Evolutionary conservation across 345 rosid genomes (phyloP).

Genomic region (Boechera retrofracta): DNA sequence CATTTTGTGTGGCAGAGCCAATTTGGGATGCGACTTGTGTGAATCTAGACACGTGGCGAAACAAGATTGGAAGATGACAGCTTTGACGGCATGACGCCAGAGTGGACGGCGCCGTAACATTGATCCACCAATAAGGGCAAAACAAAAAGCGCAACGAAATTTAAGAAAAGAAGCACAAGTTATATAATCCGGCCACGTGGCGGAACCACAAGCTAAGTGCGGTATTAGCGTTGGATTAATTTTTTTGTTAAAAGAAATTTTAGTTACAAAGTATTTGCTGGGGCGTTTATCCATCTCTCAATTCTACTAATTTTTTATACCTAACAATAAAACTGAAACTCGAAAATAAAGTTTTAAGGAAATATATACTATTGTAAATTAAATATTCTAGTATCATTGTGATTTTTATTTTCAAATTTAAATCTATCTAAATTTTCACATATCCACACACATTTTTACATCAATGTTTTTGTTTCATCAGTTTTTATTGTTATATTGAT

Average conservation of each 20-base stretch:
- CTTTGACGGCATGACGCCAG: slow-evolving; percentile 39
- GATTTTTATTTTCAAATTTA: neutral
- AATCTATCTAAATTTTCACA: neutral
- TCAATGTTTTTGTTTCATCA: neutral
- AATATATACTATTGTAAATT: neutral
- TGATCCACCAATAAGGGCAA: slow-evolving; percentile 21
- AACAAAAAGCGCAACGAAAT: neutral
- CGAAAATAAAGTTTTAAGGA: neutral
- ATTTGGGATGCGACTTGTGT: slow-evolving; percentile 11
- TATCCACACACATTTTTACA: neutral
- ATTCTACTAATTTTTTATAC: neutral
- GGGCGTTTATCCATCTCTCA: neutral
- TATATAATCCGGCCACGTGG: slow-evolving; percentile 32
- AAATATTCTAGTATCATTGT: neutral
- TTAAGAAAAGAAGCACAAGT: neutral
- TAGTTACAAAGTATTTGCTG: neutral
- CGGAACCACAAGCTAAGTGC: slow-evolving; percentile 24
- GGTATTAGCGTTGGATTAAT: slow-evolving; percentile 36
- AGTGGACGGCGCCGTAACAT: slow-evolving; percentile 43
- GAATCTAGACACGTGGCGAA: slow-evolving; percentile 30
- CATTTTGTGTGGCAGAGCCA: slow-evolving; percentile 38
- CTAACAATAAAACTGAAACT: neutral
- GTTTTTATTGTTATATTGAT: too few species aligned
- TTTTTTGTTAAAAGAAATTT: neutral
- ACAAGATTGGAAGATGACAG: slow-evolving; percentile 34